These are phyloP conservation scores for Pythium scleroteichum DNA, from an alignment of 352 stramenopile genomes.

Conservation along the genomic window DNA sequence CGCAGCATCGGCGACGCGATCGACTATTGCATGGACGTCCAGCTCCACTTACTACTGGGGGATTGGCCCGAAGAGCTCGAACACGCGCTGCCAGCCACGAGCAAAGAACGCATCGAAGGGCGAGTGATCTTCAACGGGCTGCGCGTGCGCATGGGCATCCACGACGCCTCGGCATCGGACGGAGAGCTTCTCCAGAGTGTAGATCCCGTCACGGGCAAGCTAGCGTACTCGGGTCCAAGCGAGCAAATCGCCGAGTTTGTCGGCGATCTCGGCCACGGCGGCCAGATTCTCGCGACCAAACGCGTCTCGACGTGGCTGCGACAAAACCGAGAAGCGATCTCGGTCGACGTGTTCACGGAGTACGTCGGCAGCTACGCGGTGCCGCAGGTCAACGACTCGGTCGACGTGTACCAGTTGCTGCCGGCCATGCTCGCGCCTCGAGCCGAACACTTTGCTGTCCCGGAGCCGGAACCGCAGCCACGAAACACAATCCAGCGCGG, in stretches of 20 bases:
- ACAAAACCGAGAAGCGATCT: slow-evolving; percentile 9
- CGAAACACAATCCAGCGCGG: no score
- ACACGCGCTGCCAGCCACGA: neutral
- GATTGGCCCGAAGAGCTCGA: neutral
- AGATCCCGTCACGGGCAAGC: slow-evolving; percentile 26
- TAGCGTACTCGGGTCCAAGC: slow-evolving; percentile 24
- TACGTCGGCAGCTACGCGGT: slow-evolving; percentile 35
- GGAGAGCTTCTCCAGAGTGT: slow-evolving; percentile 19
- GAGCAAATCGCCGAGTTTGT: slow-evolving; percentile 27
- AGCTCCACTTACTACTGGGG: slow-evolving; percentile 36
- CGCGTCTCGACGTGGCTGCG: slow-evolving; percentile 31
- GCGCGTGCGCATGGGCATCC: slow-evolving; percentile 33
- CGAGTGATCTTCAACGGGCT: slow-evolving; percentile 26
- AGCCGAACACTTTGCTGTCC: neutral
- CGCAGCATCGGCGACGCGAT: slow-evolving; percentile 59
- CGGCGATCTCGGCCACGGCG: slow-evolving; percentile 27
- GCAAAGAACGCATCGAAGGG: neutral
- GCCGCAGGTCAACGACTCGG: slow-evolving; percentile 34
- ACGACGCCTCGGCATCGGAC: slow-evolving; percentile 6
- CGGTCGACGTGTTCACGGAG: slow-evolving; percentile 25
- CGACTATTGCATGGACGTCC: slow-evolving; percentile 59
- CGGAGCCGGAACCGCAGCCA: neutral
- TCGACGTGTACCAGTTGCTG: slow-evolving; percentile 44
- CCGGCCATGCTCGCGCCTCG: slow-evolving; percentile 16
- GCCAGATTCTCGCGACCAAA: slow-evolving; percentile 32